Evolutionary conservation across 176 grass and related monocot species (phyloP), one percentile per base, ranked within the genome.

Genomic region (Hordeum vulgare): DNA sequence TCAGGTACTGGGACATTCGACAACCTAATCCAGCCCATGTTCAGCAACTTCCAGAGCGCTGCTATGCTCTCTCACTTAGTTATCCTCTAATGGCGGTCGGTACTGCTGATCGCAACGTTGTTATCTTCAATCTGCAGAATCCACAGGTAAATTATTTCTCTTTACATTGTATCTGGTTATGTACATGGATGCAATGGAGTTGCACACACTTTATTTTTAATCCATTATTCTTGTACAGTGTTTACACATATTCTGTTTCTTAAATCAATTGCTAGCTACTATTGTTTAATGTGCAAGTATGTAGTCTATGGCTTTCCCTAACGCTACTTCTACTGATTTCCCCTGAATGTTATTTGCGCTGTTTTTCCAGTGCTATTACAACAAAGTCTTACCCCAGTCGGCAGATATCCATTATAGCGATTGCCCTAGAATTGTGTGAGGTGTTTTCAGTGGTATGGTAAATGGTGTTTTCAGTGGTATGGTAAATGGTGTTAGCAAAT

Each of bases 41-140:
- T 76, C 93, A 98, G 72, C 96, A 91, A 82, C 82, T 95, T 71
- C 93, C 96, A 67, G 91, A 95, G 64, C 78, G 90, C 15, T 95
- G 90, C 58, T 95, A 91, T 93, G 89, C 93, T 77, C 42, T 98
- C 35, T 93, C 96, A n/a, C 85, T 95, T 82, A 85, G 66, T 62
- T 98, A 95, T 80, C 96, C 93, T 78, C 90, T 98, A 41, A 87
- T 98, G 93, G 93, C 83, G 64, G 93, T 98, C 71, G 91, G 93
- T 57, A 95, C 90, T 56, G 89, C 93, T 61, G 96, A 95, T 83
- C 80, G 80, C 75, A 94, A 98, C 4, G 10, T 95, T 18, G 47
- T 93, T 84, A 68, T 98, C 67, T 98, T 86, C 89, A 91, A 95
- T 68, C 84, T 94, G 57, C 90, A 93, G 70, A 98, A 93, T 71